These are phyloP conservation scores for Flaveria bidentis DNA, from an alignment of 129 eudicot genomes.

Conservation along the genomic window DNA sequence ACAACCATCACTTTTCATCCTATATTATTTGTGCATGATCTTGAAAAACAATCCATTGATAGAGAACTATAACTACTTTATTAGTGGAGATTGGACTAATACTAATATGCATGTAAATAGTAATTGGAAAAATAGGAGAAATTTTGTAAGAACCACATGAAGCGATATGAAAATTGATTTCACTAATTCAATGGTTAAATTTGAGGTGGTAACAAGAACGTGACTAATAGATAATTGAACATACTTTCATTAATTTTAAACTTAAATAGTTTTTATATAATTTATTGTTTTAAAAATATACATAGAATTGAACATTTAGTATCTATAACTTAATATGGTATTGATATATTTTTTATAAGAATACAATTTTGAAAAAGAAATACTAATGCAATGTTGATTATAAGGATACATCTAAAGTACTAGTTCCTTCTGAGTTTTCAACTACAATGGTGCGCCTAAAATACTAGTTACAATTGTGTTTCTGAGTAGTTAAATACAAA, in stretches of 20 bases:
- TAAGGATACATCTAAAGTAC: neutral
- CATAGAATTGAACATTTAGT: too few species aligned
- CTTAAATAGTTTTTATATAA: too few species aligned
- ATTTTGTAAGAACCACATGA: too few species aligned
- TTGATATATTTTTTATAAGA: too few species aligned
- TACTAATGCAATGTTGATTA: neutral
- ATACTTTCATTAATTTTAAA: too few species aligned
- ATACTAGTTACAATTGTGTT: neutral
- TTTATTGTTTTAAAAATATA: too few species aligned
- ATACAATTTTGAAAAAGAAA: too few species aligned
- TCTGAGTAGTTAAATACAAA: neutral
- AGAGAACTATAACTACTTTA: neutral
- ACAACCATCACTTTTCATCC: conserved; percentile 30
- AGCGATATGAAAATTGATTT: too few species aligned
- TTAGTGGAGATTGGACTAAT: neutral
- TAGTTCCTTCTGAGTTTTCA: neutral
- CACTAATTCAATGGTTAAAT: too few species aligned
- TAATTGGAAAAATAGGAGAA: neutral
- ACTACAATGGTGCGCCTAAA: neutral
- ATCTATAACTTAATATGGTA: too few species aligned
- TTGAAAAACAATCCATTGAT: conserved; percentile 12
- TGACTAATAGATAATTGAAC: too few species aligned
- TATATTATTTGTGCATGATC: neutral
- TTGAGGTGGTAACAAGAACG: too few species aligned
- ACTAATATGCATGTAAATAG: neutral